phyloP scores from a whole-genome alignment of 192 early-diverging fungal species.

The Dispira parvispora region DNA sequence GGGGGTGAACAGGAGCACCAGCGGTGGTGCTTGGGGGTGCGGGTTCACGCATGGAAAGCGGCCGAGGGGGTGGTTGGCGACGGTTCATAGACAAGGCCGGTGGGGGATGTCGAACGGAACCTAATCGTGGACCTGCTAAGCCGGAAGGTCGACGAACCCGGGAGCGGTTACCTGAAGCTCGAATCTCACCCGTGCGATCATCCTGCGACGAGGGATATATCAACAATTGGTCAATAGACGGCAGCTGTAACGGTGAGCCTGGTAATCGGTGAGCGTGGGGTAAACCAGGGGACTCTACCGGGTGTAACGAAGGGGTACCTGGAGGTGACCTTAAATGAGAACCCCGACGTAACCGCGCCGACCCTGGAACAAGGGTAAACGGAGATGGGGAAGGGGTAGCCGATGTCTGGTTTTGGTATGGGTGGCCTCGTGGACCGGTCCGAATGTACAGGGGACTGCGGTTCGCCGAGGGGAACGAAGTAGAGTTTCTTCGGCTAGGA shows the following conservation, averaged over 20 bases:
- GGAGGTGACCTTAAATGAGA: not conserved
- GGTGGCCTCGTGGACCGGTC: not conserved
- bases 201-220: not conserved
- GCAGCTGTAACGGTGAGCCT: not conserved
- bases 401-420: not conserved
- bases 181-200: too few species aligned
- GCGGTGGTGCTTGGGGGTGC: too few species aligned
- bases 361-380: not conserved
- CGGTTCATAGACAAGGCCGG: constrained; percentile 7
- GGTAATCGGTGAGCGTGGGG: not conserved
- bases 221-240: constrained; percentile 1
- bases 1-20: not conserved
- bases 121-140: too few species aligned
- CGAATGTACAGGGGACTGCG: not conserved
- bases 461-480: too few species aligned
- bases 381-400: not conserved
- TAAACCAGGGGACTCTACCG: not conserved
- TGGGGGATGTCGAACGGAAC: not conserved
- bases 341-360: not conserved
- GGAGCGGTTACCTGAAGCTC: too few species aligned
- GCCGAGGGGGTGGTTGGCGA: constrained; percentile 8
- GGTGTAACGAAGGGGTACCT: not conserved
- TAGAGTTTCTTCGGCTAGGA: too few species aligned
- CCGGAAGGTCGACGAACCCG: too few species aligned
- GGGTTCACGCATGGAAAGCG: not conserved